phyloP scores from a whole-genome alignment of 176 grass and related monocot genomes.

The Panicum miliaceum region DNA sequence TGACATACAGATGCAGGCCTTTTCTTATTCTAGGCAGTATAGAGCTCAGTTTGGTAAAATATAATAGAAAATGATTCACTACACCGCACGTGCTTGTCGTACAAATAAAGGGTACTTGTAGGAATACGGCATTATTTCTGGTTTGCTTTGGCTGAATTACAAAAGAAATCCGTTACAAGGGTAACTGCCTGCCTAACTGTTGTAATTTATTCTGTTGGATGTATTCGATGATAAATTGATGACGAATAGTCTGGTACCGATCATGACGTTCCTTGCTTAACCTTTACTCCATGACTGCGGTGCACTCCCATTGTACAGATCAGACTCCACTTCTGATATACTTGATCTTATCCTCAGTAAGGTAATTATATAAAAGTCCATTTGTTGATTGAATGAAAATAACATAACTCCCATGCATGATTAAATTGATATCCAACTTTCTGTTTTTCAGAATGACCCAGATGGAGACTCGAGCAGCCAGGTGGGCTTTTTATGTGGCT shows the following conservation, averaged over 20 bases:
- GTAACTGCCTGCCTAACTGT: neutral
- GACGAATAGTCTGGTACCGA: neutral
- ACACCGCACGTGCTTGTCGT: neutral
- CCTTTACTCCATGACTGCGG: slow-evolving; percentile 41
- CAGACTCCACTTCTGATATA: slow-evolving; percentile 65
- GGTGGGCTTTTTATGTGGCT: slow-evolving; percentile 74
- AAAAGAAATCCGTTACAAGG: neutral
- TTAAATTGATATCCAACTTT: slow-evolving; percentile 24
- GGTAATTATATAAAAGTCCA: slow-evolving; percentile 46
- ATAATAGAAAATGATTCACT: neutral
- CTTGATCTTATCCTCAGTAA: slow-evolving; percentile 76
- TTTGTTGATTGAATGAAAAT: neutral
- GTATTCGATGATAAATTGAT: neutral
- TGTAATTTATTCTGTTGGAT: neutral
- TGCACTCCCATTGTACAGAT: slow-evolving; percentile 55
- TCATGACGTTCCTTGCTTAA: slow-evolving; percentile 10
- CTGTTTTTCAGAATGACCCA: slow-evolving; percentile 58
- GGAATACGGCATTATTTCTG: neutral
- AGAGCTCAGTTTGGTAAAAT: neutral
- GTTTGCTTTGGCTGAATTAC: neutral
- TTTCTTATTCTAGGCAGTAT: neutral
- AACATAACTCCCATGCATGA: neutral
- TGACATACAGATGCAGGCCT: neutral
- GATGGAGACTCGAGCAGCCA: slow-evolving; percentile 59
- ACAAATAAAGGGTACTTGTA: neutral